These are phyloP conservation scores for Sanguinoderma infundibulare DNA, from an alignment of 1,284 basidiomycete species.

Conservation along the genomic window DNA sequence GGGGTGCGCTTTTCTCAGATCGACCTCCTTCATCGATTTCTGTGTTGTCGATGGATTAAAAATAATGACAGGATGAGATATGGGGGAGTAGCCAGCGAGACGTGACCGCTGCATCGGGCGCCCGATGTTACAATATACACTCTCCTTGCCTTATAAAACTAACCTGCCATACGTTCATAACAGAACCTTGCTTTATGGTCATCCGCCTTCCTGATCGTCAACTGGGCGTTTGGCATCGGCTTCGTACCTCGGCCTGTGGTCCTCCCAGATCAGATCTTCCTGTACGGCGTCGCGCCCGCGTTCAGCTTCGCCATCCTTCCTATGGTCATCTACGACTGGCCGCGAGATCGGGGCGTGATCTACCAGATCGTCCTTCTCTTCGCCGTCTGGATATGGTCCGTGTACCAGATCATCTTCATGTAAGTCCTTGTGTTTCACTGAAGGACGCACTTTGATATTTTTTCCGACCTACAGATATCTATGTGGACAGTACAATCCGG, in stretches of 20 bases:
- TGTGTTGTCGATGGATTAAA: no score
- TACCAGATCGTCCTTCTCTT: slow-evolving; percentile 64
- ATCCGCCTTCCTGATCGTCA: slow-evolving; percentile 66
- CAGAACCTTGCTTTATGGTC: slow-evolving; percentile 67
- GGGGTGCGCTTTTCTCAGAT: no score
- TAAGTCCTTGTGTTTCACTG: slow-evolving; percentile 36
- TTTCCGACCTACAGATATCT: slow-evolving; percentile 47
- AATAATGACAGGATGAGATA: no score
- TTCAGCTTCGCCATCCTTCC: slow-evolving; percentile 47
- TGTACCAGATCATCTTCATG: slow-evolving; percentile 61
- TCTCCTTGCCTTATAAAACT: no score
- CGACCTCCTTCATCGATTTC: no score
- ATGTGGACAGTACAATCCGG: slow-evolving; percentile 55
- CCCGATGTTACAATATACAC: no score
- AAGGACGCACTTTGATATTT: background rate
- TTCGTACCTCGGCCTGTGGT: slow-evolving; percentile 53
- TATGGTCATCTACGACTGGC: slow-evolving; percentile 73
- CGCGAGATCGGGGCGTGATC: slow-evolving; percentile 55
- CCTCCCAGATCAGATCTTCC: slow-evolving; percentile 61
- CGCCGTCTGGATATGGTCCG: slow-evolving; percentile 60
- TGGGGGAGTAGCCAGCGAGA: no score
- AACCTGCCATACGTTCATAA: background rate
- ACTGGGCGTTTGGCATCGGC: slow-evolving; percentile 67
- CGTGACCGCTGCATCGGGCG: no score
- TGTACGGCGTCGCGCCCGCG: slow-evolving; percentile 58